Percentiles rank a stretch among this genome's conserved stretches.
Evolutionary conservation across 2,329 filamentous ascomycete species (phyloP).

Genomic region (Colletotrichum endophyticum): DNA sequence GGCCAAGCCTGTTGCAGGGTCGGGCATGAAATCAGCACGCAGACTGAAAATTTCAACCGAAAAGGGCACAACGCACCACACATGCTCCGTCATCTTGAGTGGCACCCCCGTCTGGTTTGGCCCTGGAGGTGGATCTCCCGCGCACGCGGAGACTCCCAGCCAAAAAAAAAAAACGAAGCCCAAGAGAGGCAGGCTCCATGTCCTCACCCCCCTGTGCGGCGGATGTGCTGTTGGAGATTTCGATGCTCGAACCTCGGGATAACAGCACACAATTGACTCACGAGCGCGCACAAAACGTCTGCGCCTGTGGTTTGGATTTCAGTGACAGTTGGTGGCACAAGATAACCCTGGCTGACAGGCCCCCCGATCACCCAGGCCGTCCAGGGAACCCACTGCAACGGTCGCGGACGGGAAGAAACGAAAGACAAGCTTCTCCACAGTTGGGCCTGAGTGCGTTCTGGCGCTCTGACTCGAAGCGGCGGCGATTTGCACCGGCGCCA

Average conservation of each 20-base stretch:
- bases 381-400: conserved; percentile 11
- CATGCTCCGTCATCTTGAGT: conserved; percentile 15
- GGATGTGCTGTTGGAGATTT: not conserved
- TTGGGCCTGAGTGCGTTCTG: conserved; percentile 40
- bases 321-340: not conserved
- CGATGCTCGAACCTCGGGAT: not conserved
- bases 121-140: conserved; percentile 17
- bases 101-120: conserved; percentile 1
- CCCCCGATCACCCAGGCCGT: not conserved
- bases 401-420: conserved; percentile 22
- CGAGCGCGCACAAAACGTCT: not conserved
- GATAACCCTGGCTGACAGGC: not conserved
- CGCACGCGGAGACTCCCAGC: not conserved
- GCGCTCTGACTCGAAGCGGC: conserved; percentile 19
- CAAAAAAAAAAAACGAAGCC: not conserved
- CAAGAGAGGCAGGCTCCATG: not conserved
- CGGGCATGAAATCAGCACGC: conserved; percentile 16
- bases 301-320: not conserved
- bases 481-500: conserved; percentile 19
- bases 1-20: conserved; percentile 13
- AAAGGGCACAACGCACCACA: conserved; percentile 10
- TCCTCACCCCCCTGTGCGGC: not conserved
- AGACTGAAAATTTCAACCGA: not conserved
- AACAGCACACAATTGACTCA: not conserved
- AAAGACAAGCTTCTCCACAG: conserved; percentile 33